phyloP scores from a whole-genome alignment of 169 alveolate species.

The Eimeria necatrix region DNA sequence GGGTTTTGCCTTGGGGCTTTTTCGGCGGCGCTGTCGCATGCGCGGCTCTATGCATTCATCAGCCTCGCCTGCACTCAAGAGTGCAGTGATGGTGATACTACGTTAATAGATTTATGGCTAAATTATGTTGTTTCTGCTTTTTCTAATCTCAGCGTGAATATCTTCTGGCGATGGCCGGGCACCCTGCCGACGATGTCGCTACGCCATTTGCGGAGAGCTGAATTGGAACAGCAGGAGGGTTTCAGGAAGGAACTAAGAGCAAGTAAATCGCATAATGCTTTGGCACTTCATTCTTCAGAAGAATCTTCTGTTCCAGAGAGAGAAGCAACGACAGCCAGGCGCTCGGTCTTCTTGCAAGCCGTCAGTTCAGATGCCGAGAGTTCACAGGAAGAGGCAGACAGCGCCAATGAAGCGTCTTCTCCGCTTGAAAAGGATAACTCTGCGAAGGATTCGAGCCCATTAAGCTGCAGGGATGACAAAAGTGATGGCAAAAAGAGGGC shows the following conservation, averaged over 20 bases:
- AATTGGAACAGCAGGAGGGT: not conserved
- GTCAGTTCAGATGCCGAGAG: not conserved
- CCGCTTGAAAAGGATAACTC: not conserved
- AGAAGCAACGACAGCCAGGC: no score
- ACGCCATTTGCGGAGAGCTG: conserved; percentile 30
- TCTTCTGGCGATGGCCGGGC: not conserved
- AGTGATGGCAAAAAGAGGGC: no score
- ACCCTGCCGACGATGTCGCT: conserved; percentile 1
- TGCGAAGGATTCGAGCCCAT: not conserved
- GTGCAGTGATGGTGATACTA: no score
- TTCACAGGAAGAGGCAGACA: not conserved
- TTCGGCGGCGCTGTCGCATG: no score
- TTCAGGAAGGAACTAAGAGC: not conserved
- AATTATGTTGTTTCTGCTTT: not conserved
- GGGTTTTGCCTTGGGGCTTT: no score
- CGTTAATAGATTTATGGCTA: not conserved
- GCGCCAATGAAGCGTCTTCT: not conserved
- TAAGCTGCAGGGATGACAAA: not conserved
- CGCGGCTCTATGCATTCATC: no score
- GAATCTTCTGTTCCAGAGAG: not conserved
- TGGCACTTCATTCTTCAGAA: not conserved
- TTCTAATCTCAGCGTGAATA: not conserved
- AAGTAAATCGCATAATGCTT: not conserved
- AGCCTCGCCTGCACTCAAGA: no score
- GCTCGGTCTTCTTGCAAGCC: conserved; percentile 10